These are phyloP conservation scores for Fraxinus sp. DNA, from an alignment of 305 asterid species.

Conservation along the genomic window DNA sequence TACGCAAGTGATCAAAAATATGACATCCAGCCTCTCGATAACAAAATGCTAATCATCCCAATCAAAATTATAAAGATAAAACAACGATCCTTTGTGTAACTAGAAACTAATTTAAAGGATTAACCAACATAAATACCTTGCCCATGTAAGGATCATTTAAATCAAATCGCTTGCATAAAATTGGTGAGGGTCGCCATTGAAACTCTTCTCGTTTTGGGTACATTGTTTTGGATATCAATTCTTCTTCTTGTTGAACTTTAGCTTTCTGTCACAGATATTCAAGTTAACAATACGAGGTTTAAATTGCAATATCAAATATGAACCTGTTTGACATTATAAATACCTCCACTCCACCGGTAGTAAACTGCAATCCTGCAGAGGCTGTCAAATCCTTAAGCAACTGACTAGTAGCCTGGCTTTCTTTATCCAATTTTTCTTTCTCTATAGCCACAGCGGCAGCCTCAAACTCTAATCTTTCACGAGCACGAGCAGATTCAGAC, in stretches of 20 bases:
- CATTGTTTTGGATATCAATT: conserved; percentile 39
- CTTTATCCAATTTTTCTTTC: conserved; percentile 54
- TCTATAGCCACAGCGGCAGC: conserved; percentile 61
- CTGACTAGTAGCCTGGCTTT: conserved; percentile 43
- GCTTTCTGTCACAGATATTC: conserved; percentile 42
- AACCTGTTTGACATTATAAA: conserved; percentile 23
- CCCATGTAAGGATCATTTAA: conserved; percentile 93
- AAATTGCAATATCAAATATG: conserved; percentile 17
- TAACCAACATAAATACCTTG: conserved; percentile 51
- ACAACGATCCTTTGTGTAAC: background rate
- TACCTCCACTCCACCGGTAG: conserved; percentile 68
- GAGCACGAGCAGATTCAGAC: conserved; percentile 98
- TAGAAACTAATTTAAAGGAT: background rate
- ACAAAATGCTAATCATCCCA: background rate
- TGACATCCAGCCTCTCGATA: background rate
- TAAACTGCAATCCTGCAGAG: conserved; percentile 67
- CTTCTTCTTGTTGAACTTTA: conserved; percentile 45
- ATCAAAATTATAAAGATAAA: background rate
- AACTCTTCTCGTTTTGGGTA: conserved; percentile 84
- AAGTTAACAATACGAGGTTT: conserved; percentile 15
- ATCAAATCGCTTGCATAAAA: conserved; percentile 97
- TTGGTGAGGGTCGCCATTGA: conserved; percentile 92
- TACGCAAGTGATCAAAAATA: background rate
- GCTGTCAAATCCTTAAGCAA: conserved; percentile 50
- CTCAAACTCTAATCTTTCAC: conserved; percentile 92